Evolutionary conservation across 768 basidiomycete genomes (phyloP).

Genomic region (Dioszegia aurantiaca): DNA sequence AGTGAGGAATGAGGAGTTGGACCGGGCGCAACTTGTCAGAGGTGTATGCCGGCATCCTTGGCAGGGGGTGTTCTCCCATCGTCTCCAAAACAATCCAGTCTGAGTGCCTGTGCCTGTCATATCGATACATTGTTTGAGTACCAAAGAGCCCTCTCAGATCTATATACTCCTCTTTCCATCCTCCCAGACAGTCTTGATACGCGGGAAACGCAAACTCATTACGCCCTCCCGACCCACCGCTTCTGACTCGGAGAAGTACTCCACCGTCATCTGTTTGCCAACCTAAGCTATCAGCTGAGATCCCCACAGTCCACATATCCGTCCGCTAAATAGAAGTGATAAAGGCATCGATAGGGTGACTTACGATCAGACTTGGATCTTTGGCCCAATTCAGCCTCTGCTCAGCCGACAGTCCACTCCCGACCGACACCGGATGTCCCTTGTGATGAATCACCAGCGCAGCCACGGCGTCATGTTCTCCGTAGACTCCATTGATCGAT

Average conservation of each 20-base stretch:
- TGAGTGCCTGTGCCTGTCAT: too few relatives aligned
- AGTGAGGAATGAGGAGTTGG: neutral
- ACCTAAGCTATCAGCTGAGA: conserved; percentile 22
- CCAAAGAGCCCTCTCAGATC: too few relatives aligned
- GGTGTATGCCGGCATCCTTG: too few relatives aligned
- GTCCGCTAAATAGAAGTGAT: neutral
- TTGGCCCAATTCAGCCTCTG: conserved; percentile 42
- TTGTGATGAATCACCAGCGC: conserved; percentile 47
- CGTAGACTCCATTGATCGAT: conserved; percentile 42
- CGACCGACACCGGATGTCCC: conserved; percentile 40
- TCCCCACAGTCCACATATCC: neutral
- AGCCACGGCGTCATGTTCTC: conserved; percentile 34
- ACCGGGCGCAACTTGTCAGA: too few relatives aligned
- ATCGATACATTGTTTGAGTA: too few relatives aligned
- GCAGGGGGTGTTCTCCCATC: too few relatives aligned
- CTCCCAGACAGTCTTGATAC: conserved; percentile 46
- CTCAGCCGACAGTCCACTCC: conserved; percentile 46
- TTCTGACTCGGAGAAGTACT: conserved; percentile 47
- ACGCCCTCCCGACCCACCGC: conserved; percentile 24
- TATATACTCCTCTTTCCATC: conserved; percentile 31
- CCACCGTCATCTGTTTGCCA: conserved; percentile 48
- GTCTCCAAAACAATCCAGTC: too few relatives aligned
- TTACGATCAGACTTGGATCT: conserved; percentile 40
- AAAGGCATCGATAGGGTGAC: conserved; percentile 1
- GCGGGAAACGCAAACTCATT: conserved; percentile 44